Base-by-base conservation (phyloP, 345 rosid genomes). In the Melaleuca alternifolia region DNA sequence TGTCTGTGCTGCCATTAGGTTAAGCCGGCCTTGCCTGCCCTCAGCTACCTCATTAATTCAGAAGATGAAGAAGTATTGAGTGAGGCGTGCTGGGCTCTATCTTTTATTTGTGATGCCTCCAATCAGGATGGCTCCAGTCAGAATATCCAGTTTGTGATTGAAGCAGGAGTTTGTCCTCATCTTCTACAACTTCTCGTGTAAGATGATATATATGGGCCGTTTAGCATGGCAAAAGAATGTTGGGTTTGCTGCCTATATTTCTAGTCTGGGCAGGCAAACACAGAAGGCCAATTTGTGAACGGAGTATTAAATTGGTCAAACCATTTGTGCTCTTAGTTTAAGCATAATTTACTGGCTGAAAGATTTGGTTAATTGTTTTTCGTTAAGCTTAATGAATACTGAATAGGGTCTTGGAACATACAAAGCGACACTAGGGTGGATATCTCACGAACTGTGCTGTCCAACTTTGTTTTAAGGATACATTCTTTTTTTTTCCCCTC, bases 11-110 rank as follows among this genome's bases (percentile, higher is more conserved):
- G 46, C 79, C 5, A 86, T 61, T 88, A 92, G 93, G 91, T 90
- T 82, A 89, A 87, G 79, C 89, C 90, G 37, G 89, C 89, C 23
- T 65, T 89, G 88, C 87, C 89, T 30, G 76, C 57, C 24, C 90
- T 90, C 12, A 51, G 62, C 83, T 84, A 61, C 62, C 86, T 92
- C 26, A 88, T 90, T 85, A 84, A 84, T 83, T 88, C 83, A 41
- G 86, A 79, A 57, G 92, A 88, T 46, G 92, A 89, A 76, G 92
- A 85, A 89, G 89, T 90, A 28, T 84, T 90, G 28, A 89, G 82
- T n/a, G 90, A 90, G 54, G 90, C 91, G 12, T 92, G 93, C 86
- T 88, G 86, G 89, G 92, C 92, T 13, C 90, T 92, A 46, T 92
- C 92, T 41, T 90, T 86, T 87, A 88, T 92, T 51, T 90, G 90